Evolutionary conservation across 495 filamentous ascomycete species (phyloP), one percentile per base, ranked within the genome.

Genomic region (Penicillium cinerascens): DNA sequence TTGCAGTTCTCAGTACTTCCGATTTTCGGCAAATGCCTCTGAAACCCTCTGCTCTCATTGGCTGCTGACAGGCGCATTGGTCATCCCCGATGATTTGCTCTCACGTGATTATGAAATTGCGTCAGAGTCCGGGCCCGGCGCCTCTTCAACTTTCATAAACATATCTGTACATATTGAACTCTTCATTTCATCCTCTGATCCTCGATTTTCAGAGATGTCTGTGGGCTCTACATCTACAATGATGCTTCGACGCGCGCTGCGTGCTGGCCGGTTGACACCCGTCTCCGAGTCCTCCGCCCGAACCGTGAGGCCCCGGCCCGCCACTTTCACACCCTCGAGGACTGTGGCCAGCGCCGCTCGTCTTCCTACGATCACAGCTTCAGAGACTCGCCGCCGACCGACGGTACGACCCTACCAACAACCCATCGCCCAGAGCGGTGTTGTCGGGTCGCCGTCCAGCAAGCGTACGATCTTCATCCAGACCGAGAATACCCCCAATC

Each of bases 381-480:
- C 79, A 38, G 72, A 77, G 52, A 59, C 68, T 25, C 70, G 67
- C 54, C 71, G 61, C 47, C 67, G 78, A 56, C 78, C 78, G 15
- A 74, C 68, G 20, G 56, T 80, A 60, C 75, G 67, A 33, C 72
- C 74, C n/a, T 52, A 71, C 29, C 75, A 78, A 46, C 76, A 77
- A 51, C 72, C 74, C 17, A 60, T 63, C 1, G 50, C 59, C 3
- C 47, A 55, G 33, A 58, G 57, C 10, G 58, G 64, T 8, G 67
- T 73, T 25, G 73, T 65, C 45, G 72, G 61, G 15, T 72, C 65
- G 11, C 65, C 69, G 9, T 63, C 57, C 6, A 69, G 78, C 49
- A 77, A 74, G 52, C 88, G 93, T 33, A 90, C 85, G 11, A 92
- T 97, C 65, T 98, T 97, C 76, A 98, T 98, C 57, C 93, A 97